Base-by-base conservation (phyloP, 2,329 filamentous ascomycete genomes). In the Colletotrichum paranaense region DNA sequence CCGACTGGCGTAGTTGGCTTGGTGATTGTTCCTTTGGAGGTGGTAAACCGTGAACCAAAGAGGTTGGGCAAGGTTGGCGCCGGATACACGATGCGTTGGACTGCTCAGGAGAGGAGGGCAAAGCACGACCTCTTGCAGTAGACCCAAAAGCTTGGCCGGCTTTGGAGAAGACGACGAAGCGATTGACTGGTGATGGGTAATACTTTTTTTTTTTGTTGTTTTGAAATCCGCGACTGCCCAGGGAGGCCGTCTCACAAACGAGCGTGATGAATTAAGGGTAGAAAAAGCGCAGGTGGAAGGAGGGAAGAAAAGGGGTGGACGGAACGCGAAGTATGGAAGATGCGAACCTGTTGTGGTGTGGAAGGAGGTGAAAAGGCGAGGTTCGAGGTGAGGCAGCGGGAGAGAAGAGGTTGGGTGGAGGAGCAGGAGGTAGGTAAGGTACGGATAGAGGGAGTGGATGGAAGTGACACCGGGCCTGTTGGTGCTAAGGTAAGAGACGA, bases 221-320 rank as follows among this genome's bases (percentile, higher is more conserved):
- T 19, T 65, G 16, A 24, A 55, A 55, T 57, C 60, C 67, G 71
- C 35, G 71, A 73, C 71, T 66, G 62, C 67, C 67, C 62, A 3
- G 24, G 56, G 19, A 65, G 58, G 35, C 55, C 46, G 67, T 73
- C 67, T 71, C 55, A 38, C 56, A 71, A 70, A 62, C 67, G 67
- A 73, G 62, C 28, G 71, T 73, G 71, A 62, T 71, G 56, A 66
- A 62, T 73, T 65, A 62, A 71, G 71, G 22, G 62, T 59, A 30
- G 49, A 57, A 49, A 24, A 49, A 26, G 46, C 52, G 66, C 64
- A 67, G 56, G 28, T 28, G 55, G 55, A 67, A 73, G 49, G 59
- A 73, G 62, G 67, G 52, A 65, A 67, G 59, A 66, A 67, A 73
- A 66, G 24, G 73, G 73, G 74, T 66, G 70, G 74, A 75, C 71